phyloP scores from a whole-genome alignment of 148 eudicot species.

The Amaranthus cruentus region DNA sequence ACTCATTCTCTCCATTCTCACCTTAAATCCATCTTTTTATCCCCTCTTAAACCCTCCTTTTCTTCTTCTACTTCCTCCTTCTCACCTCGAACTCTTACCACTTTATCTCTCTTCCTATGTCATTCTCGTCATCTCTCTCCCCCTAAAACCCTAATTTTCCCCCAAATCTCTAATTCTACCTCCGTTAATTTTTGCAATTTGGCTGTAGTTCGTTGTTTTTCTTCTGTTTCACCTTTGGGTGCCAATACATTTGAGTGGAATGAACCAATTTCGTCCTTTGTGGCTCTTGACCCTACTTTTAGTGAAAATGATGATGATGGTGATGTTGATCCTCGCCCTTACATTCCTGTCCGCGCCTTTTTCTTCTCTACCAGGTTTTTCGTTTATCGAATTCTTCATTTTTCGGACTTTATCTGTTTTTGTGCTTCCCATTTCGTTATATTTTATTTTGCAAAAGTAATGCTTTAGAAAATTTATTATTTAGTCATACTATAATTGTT shows the following conservation, averaged over 20 bases:
- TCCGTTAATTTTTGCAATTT: slow-evolving; percentile 3
- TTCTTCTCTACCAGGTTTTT: slow-evolving; percentile 87
- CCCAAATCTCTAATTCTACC: background rate
- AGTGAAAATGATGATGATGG: slow-evolving; percentile 7
- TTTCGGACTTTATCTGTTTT: background rate
- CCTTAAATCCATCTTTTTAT: slow-evolving; percentile 21
- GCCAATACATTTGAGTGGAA: slow-evolving; percentile 40
- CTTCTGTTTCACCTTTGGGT: slow-evolving; percentile 32
- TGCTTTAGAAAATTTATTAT: background rate
- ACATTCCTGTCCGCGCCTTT: slow-evolving; percentile 81
- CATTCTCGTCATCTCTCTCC: background rate
- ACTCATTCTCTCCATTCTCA: slow-evolving; percentile 18
- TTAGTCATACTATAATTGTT: background rate
- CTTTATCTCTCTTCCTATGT: background rate
- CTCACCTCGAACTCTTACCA: slow-evolving; percentile 6
- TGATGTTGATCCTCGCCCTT: slow-evolving; percentile 27
- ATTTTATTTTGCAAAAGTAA: background rate
- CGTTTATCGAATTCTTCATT: background rate
- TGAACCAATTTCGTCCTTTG: slow-evolving; percentile 39
- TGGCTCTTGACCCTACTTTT: slow-evolving; percentile 25
- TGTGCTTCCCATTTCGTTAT: background rate
- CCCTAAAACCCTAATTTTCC: slow-evolving; percentile 11
- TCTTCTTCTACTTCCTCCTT: background rate
- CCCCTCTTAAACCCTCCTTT: slow-evolving; percentile 20
- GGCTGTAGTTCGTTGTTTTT: slow-evolving; percentile 25